Percentiles rank a stretch among this genome's conserved stretches.
phyloP scores from a whole-genome alignment of 108 stramenopile genomes.

The Stephanodiscus minutulus region DNA sequence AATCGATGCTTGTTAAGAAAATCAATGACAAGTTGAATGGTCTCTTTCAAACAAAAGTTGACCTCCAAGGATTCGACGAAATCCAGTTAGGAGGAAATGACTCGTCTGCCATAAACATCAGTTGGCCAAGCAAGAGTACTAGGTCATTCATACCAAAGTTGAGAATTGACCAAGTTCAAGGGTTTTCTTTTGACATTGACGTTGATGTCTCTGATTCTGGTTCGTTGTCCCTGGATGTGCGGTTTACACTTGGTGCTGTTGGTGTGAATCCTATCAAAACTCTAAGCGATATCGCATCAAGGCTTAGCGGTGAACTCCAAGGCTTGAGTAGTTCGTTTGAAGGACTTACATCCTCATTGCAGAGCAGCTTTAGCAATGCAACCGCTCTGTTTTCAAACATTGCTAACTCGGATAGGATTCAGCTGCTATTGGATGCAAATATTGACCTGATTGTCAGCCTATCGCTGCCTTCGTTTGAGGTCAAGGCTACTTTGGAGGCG shows the following conservation, averaged over 20 bases:
- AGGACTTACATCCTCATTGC: background rate
- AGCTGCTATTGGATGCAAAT: conserved; percentile 8
- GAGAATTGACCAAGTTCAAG: background rate
- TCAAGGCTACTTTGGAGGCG: background rate
- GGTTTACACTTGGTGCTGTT: conserved; percentile 3
- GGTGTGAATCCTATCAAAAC: conserved; percentile 21
- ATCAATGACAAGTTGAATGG: conserved; percentile 6
- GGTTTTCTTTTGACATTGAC: conserved; percentile 15
- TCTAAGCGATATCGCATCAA: conserved; percentile 1
- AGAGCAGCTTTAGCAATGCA: background rate
- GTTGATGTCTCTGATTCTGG: conserved; percentile 9
- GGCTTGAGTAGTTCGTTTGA: background rate
- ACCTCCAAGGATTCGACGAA: conserved; percentile 6
- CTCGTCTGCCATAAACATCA: background rate
- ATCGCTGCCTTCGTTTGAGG: conserved; percentile 2
- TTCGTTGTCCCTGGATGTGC: background rate
- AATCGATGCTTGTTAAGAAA: conserved; percentile 11
- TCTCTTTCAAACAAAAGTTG: conserved; percentile 12
- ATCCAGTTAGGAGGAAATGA: conserved; percentile 1
- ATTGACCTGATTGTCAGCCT: conserved; percentile 3
- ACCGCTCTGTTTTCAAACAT: conserved; percentile 1
- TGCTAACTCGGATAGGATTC: conserved; percentile 6
- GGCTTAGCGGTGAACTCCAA: background rate
- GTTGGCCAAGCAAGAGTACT: background rate
- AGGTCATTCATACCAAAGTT: background rate